Evolutionary conservation across 495 filamentous ascomycete species (phyloP).

Genomic region (Penicillium paradoxum): DNA sequence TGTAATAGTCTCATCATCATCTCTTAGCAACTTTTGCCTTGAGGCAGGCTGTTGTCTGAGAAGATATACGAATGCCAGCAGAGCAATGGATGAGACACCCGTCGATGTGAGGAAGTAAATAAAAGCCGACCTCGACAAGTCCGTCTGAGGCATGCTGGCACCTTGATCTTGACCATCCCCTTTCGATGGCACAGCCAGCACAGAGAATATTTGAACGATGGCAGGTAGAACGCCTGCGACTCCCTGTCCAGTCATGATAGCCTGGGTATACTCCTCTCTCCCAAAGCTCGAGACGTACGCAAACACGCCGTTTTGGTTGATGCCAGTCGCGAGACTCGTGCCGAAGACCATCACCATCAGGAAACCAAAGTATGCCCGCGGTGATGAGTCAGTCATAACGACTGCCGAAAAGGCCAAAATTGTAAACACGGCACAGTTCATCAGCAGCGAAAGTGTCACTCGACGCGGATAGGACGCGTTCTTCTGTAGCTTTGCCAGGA

Average conservation of each 20-base stretch:
- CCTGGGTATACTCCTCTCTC: conserved; percentile 82
- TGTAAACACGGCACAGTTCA: conserved; percentile 67
- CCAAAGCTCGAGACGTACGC: conserved; percentile 85
- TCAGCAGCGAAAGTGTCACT: conserved; percentile 65
- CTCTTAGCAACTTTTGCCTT: conserved; percentile 5
- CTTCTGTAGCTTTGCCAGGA: conserved; percentile 73
- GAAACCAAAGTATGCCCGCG: conserved; percentile 69
- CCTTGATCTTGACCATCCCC: conserved; percentile 7
- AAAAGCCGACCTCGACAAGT: conserved; percentile 66
- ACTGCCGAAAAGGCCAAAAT: conserved; percentile 77
- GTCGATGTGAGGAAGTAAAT: conserved; percentile 90
- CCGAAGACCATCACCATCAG: conserved; percentile 77
- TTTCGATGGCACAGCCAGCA: conserved; percentile 57
- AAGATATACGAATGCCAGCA: conserved; percentile 60
- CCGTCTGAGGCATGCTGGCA: conserved; percentile 26
- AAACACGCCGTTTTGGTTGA: conserved; percentile 93
- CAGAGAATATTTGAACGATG: conserved; percentile 76
- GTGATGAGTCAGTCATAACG: conserved; percentile 53
- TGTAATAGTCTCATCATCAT: conserved; percentile 15
- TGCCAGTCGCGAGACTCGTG: conserved; percentile 70
- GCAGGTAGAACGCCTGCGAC: conserved; percentile 88
- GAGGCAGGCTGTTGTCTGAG: conserved; percentile 33
- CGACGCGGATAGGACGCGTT: conserved; percentile 79
- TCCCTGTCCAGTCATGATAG: conserved; percentile 92
- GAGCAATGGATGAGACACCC: conserved; percentile 49